phyloP scores from a whole-genome alignment of 441 rosid genomes.

The Eruca vesicaria region DNA sequence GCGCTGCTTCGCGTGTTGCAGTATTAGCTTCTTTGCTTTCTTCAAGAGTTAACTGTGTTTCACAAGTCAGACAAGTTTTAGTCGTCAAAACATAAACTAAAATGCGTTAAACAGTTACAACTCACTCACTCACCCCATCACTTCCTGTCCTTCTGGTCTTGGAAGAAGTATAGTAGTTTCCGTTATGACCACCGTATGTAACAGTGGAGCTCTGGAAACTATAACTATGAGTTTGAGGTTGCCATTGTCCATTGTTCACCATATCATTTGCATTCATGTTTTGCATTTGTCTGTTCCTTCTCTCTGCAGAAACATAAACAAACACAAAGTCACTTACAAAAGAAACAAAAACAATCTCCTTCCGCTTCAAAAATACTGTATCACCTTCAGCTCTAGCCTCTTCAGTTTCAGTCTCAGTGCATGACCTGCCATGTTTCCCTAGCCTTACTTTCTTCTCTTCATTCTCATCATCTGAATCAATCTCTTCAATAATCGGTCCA shows the following conservation, averaged over 20 bases:
- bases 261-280: constrained; percentile 36
- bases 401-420: constrained; percentile 43
- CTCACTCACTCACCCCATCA: constrained; percentile 78
- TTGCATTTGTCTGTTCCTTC: constrained; percentile 49
- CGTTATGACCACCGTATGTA: constrained; percentile 74
- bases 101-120: constrained; percentile 1
- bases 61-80: background rate
- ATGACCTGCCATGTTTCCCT: constrained; percentile 67
- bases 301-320: constrained; percentile 40
- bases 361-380: background rate
- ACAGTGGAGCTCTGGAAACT: constrained; percentile 75
- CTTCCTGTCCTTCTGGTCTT: constrained; percentile 74
- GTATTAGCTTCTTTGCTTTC: constrained; percentile 89
- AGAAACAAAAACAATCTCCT: background rate
- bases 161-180: constrained; percentile 71
- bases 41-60: constrained; percentile 68
- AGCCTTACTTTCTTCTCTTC: constrained; percentile 46
- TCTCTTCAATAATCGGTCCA: constrained; percentile 85
- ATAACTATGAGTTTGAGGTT: constrained; percentile 56
- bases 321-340: background rate
- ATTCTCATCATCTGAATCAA: constrained; percentile 72
- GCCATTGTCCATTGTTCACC: constrained; percentile 38
- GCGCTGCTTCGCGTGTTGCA: constrained; percentile 62
- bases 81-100: background rate
- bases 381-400: constrained; percentile 46